Evolutionary conservation across 2,329 filamentous ascomycete species (phyloP).

Genomic region (Alternaria hordeiaustralica): DNA sequence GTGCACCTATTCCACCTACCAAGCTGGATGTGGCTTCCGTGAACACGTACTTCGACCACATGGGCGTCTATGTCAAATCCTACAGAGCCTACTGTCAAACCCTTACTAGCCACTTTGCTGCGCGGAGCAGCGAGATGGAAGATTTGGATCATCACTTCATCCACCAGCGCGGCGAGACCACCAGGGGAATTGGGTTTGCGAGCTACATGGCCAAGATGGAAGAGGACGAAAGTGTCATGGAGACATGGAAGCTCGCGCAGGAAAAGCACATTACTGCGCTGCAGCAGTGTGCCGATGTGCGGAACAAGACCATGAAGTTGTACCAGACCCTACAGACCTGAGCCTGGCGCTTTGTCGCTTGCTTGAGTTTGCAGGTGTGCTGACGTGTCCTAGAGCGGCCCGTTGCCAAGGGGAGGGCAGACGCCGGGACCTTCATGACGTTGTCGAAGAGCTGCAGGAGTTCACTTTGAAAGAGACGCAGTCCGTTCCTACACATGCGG

Average conservation of each 20-base stretch:
- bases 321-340: slow-evolving; percentile 24
- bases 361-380: slow-evolving; percentile 8
- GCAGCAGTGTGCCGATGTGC: slow-evolving; percentile 40
- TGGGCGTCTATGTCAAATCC: slow-evolving; percentile 63
- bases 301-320: slow-evolving; percentile 40
- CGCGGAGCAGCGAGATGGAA: slow-evolving; percentile 56
- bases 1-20: slow-evolving; percentile 54
- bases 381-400: background rate
- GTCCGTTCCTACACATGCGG: background rate
- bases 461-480: background rate
- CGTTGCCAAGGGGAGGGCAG: background rate
- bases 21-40: slow-evolving; percentile 57
- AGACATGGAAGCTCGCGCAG: slow-evolving; percentile 66
- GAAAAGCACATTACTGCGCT: slow-evolving; percentile 67
- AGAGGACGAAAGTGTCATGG: slow-evolving; percentile 69
- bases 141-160: slow-evolving; percentile 57
- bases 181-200: slow-evolving; percentile 58
- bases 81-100: slow-evolving; percentile 62
- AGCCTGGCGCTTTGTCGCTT: background rate
- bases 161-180: slow-evolving; percentile 58
- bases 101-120: slow-evolving; percentile 63
- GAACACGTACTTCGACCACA: slow-evolving; percentile 59
- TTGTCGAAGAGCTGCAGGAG: background rate
- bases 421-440: background rate
- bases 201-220: slow-evolving; percentile 67